A percentile compares a stretch with the other conserved stretches of the same genome.
Evolutionary conservation across 495 filamentous ascomycete species (phyloP).

Genomic region (Podospora didyma): DNA sequence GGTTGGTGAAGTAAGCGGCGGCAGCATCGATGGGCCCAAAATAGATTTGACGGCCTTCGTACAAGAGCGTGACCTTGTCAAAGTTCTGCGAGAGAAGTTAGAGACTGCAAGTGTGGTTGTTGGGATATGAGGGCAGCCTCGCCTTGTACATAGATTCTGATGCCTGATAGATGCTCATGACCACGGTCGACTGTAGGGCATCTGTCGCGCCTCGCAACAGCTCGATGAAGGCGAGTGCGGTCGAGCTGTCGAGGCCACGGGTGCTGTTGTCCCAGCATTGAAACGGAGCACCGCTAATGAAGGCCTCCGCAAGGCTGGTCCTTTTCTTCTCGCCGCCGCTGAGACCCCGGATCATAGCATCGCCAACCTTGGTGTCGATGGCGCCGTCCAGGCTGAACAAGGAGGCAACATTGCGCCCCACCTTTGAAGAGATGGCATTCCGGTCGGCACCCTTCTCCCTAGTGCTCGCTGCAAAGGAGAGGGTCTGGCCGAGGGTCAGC

Average conservation of each 20-base stretch:
- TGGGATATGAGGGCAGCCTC: neutral
- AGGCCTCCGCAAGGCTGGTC: conserved; percentile 47
- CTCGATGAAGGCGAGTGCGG: conserved; percentile 69
- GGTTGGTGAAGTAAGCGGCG: conserved; percentile 53
- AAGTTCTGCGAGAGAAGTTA: conserved; percentile 51
- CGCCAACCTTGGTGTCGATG: conserved; percentile 69
- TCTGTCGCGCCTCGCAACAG: conserved; percentile 73
- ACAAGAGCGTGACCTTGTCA: conserved; percentile 61
- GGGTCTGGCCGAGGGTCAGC: conserved; percentile 70
- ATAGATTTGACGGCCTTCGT: conserved; percentile 62
- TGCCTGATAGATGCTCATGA: conserved; percentile 78
- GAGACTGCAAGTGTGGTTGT: too few species aligned
- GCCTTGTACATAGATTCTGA: conserved; percentile 72
- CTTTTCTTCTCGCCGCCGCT: conserved; percentile 57
- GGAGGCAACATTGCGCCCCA: conserved; percentile 61
- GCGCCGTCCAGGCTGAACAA: conserved; percentile 24
- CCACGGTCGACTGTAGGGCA: conserved; percentile 64
- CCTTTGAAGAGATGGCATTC: neutral
- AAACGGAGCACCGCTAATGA: conserved; percentile 33
- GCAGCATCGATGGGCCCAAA: conserved; percentile 54
- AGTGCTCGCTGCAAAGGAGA: conserved; percentile 66
- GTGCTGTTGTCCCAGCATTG: conserved; percentile 65
- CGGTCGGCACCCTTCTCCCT: neutral
- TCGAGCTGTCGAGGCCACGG: conserved; percentile 69
- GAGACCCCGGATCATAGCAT: conserved; percentile 70